A percentile compares a stretch with the other conserved stretches of the same genome.
Conservation (phyloP, 73 alveolate genomes). For the Tetrahymena thermophila region DNA sequence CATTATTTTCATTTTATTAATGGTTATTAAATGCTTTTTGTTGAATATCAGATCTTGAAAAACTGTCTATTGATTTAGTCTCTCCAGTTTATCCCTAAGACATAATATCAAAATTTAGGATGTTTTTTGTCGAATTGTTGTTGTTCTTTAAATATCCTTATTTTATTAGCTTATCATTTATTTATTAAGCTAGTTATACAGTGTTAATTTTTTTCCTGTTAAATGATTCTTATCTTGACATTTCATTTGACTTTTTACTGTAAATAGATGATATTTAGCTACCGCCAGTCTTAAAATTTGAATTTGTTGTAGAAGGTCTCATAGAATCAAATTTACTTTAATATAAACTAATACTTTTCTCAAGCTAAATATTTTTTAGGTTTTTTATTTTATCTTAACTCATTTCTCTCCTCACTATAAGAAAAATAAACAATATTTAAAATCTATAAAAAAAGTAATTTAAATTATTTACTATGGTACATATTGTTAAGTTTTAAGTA, state of each 20-base stretch:
- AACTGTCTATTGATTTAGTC: not conserved
- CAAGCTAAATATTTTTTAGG: not conserved
- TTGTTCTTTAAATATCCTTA: not conserved
- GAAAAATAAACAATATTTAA: not conserved
- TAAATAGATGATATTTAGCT: not conserved
- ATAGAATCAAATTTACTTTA: not conserved
- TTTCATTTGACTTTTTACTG: not conserved
- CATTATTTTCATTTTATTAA: not conserved
- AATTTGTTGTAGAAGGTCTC: not conserved
- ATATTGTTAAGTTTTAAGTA: not conserved
- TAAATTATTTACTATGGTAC: not conserved
- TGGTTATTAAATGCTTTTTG: not conserved
- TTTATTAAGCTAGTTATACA: not conserved
- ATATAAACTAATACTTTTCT: not conserved
- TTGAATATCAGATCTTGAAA: not conserved
- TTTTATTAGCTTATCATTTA: not conserved
- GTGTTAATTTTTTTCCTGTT: not conserved
- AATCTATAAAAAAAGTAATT: not conserved
- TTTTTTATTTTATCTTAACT: not conserved
- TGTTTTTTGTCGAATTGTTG: not conserved
- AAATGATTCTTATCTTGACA: not conserved
- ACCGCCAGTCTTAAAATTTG: not conserved
- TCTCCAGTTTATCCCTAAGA: not conserved
- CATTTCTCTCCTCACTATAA: not conserved
- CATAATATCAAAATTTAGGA: not conserved